Evolutionary conservation across 768 basidiomycete species (phyloP).

Genomic region (Mycena alexandri): DNA sequence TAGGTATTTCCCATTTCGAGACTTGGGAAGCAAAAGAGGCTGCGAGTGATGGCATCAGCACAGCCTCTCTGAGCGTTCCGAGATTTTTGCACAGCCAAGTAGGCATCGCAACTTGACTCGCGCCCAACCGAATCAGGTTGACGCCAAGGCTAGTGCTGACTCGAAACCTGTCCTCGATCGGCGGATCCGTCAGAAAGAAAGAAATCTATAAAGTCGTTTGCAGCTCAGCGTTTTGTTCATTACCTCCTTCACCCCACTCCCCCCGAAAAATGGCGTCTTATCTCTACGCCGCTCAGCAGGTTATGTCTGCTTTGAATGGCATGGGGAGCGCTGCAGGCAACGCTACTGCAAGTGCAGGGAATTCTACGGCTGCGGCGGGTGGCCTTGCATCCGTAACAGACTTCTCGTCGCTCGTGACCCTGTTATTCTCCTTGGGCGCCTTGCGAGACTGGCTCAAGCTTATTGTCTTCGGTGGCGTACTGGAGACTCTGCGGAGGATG

Average conservation of each 20-base stretch:
- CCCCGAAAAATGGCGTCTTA: slow-evolving; percentile 42
- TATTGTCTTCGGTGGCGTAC: slow-evolving; percentile 68
- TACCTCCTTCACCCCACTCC: not conserved
- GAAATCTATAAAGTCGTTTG: not conserved
- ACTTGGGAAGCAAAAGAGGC: slow-evolving; percentile 4
- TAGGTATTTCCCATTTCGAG: slow-evolving; percentile 18
- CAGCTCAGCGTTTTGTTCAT: slow-evolving; percentile 1
- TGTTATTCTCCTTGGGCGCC: slow-evolving; percentile 67
- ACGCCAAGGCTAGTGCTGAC: slow-evolving; percentile 7
- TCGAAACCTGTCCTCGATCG: not conserved
- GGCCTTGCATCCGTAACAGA: slow-evolving; percentile 35
- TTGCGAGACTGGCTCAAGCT: slow-evolving; percentile 76
- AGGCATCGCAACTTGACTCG: not conserved
- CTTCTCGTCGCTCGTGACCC: slow-evolving; percentile 52
- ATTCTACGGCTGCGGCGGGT: slow-evolving; percentile 27
- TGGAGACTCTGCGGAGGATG: slow-evolving; percentile 70
- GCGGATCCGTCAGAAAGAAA: slow-evolving; percentile 5
- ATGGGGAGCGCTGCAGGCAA: slow-evolving; percentile 14
- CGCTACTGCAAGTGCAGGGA: slow-evolving; percentile 29
- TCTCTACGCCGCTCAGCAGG: slow-evolving; percentile 41
- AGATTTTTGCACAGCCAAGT: no score
- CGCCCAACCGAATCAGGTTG: slow-evolving; percentile 1
- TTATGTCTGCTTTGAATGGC: slow-evolving; percentile 39
- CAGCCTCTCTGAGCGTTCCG: no score
- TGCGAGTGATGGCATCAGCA: slow-evolving; percentile 6